Conservation (phyloP, 495 filamentous ascomycete genomes). For the Podospora didyma region DNA sequence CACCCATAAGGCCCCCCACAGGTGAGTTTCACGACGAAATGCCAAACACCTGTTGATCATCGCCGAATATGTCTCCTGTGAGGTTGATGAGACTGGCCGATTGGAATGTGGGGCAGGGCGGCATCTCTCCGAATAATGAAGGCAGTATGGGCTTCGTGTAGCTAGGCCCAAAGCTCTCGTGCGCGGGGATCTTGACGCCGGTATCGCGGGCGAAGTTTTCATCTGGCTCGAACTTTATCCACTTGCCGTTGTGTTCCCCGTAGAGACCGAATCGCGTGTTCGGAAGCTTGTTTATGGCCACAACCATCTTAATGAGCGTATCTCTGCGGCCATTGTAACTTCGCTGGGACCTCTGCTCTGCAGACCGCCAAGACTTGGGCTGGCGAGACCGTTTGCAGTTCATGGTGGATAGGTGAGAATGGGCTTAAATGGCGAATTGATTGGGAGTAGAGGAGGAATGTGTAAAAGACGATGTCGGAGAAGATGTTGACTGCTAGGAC, state of each 20-base stretch:
- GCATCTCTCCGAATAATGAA: neutral
- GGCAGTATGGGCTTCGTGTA: neutral
- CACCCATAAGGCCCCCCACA: too few species aligned
- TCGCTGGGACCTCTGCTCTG: neutral
- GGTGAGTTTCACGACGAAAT: too few species aligned
- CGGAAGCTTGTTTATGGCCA: neutral
- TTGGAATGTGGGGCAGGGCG: neutral
- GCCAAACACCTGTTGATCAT: neutral
- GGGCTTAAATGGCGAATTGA: too few species aligned
- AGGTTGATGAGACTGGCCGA: neutral
- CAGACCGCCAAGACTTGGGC: neutral
- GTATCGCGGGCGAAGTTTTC: neutral
- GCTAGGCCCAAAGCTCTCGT: neutral
- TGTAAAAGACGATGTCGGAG: too few species aligned
- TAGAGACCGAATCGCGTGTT: neutral
- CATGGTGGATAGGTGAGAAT: neutral
- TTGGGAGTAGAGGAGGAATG: too few species aligned
- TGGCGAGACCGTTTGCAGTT: neutral
- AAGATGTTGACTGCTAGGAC: too few species aligned
- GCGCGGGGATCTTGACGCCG: neutral
- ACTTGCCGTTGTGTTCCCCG: neutral
- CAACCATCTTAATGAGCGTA: neutral
- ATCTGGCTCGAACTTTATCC: neutral
- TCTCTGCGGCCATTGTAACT: neutral
- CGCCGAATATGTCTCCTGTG: neutral